Base-by-base conservation (phyloP, 2,329 filamentous ascomycete species). In the Apiospora aurea region DNA sequence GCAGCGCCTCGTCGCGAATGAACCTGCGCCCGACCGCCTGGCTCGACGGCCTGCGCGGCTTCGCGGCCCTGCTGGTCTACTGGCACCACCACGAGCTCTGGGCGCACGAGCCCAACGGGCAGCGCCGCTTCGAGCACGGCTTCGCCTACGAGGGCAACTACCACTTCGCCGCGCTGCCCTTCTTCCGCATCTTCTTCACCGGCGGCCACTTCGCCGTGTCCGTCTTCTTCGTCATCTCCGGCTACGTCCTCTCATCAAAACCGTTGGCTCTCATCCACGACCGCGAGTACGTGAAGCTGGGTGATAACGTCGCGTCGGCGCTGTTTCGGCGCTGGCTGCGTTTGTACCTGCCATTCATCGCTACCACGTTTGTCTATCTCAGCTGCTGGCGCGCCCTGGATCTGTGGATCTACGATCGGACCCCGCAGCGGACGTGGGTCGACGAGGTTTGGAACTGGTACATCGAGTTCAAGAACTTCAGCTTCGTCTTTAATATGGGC, bases 21-120 rank as follows among this genome's bases (percentile, higher is more conserved):
- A 79, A 76, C 18, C 79, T 86, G 18, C 82, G 87, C 8, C 81
- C 83, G 24, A 91, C 89, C 6, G 88, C 89, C n/a, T 91, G 89
- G 75, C 84, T 91, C 26, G 91, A 93, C 75, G 91, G 91, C 18
- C 82, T 93, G 18, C 83, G 91, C 77, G 91, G 91, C 4, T 91
- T 93, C 73, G 90, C 91, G 5, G 90, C 91, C 2, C 84, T 93
- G 43, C 78, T 92, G 41, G 91, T 93, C 18, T 93, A 92, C 79
- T 84, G 87, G 75, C 88, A 91, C 70, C 89, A 92, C 78, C 86
- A 91, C 78, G 80, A 87, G 75, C 79, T 89, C 6, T 91, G 89
- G 89, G 85, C 84, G 64, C 90, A 90, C 79, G 82, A 78, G 71
- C 80, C 78, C 41, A 78, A 73, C 1, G 76, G 77, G 0, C 80